These are phyloP conservation scores for Massarina eburnea DNA, from an alignment of 2,329 filamentous ascomycete genomes.

Conservation along the genomic window DNA sequence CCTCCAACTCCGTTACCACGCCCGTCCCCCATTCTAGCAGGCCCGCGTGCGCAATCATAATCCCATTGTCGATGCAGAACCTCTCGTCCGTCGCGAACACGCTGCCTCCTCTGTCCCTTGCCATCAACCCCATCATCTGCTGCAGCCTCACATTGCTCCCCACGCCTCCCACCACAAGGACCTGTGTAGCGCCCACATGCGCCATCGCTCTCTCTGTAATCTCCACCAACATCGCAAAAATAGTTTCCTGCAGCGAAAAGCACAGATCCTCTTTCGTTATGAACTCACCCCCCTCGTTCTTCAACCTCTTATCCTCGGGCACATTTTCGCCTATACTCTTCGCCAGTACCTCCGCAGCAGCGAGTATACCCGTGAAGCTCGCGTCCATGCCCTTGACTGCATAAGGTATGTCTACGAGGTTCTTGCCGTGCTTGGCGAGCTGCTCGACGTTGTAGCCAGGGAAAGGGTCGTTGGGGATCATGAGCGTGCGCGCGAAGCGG, in stretches of 20 bases:
- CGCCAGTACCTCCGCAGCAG: conserved; percentile 78
- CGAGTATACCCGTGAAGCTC: conserved; percentile 90
- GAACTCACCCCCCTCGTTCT: conserved; percentile 53
- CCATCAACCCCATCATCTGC: conserved; percentile 99
- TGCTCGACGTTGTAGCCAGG: conserved; percentile 99
- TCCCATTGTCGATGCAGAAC: conserved; percentile 98
- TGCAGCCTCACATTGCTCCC: conserved; percentile 93
- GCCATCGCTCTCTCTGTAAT: conserved; percentile 99
- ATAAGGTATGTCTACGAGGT: conserved; percentile 86
- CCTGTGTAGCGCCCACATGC: conserved; percentile 86
- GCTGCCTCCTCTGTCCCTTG: conserved; percentile 79
- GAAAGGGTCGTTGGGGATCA: conserved; percentile 92
- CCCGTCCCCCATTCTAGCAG: conserved; percentile 82
- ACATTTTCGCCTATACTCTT: conserved; percentile 57
- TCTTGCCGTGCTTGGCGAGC: conserved; percentile 69
- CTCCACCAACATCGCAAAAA: conserved; percentile 96
- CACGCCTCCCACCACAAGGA: conserved; percentile 92
- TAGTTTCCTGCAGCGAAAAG: conserved; percentile 92
- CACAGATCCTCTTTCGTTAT: conserved; percentile 85
- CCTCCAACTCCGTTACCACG: conserved; percentile 72
- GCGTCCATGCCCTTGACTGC: conserved; percentile 99
- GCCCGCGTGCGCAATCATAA: conserved; percentile 98
- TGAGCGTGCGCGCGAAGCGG: conserved; percentile 86
- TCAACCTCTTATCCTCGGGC: conserved; percentile 42
- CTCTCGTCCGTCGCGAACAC: conserved; percentile 95